A percentile compares a stretch with the other conserved stretches of the same genome.
Conservation (phyloP, 805 yeast genomes). For the Millerozyma acaciae region DNA sequence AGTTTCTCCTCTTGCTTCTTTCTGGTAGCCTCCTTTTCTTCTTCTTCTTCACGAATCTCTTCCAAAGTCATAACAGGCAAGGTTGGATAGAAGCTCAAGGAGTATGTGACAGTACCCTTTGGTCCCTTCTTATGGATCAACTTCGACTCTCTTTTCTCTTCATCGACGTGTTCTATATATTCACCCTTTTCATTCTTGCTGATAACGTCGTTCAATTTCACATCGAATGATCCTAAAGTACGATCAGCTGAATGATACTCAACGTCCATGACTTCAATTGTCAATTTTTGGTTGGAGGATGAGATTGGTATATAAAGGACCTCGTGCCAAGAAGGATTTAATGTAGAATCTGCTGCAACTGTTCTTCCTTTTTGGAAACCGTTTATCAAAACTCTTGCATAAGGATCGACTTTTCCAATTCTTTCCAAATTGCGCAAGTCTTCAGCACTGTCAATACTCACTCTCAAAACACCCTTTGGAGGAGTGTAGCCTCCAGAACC, state of each 20-base stretch:
- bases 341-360: constrained; percentile 56
- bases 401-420: constrained; percentile 91
- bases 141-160: constrained; percentile 54
- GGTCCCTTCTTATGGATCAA: constrained; percentile 76
- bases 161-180: constrained; percentile 54
- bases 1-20: constrained; percentile 31
- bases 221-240: constrained; percentile 76
- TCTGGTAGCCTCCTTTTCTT: constrained; percentile 31
- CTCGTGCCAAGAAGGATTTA: constrained; percentile 84
- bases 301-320: constrained; percentile 77
- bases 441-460: constrained; percentile 65
- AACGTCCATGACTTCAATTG: constrained; percentile 90
- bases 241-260: constrained; percentile 78
- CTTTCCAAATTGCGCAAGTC: constrained; percentile 81
- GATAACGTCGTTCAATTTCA: constrained; percentile 65
- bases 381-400: constrained; percentile 73
- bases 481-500: constrained; percentile 83
- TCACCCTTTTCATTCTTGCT: constrained; percentile 62
- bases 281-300: constrained; percentile 74
- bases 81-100: constrained; percentile 78
- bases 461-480: constrained; percentile 88
- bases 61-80: constrained; percentile 74
- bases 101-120: constrained; percentile 73
- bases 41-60: constrained; percentile 58
- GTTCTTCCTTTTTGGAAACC: constrained; percentile 79